Evolutionary conservation across 352 stramenopile species (phyloP), one percentile per base, ranked within the genome.

Genomic region (Pythium biforme): DNA sequence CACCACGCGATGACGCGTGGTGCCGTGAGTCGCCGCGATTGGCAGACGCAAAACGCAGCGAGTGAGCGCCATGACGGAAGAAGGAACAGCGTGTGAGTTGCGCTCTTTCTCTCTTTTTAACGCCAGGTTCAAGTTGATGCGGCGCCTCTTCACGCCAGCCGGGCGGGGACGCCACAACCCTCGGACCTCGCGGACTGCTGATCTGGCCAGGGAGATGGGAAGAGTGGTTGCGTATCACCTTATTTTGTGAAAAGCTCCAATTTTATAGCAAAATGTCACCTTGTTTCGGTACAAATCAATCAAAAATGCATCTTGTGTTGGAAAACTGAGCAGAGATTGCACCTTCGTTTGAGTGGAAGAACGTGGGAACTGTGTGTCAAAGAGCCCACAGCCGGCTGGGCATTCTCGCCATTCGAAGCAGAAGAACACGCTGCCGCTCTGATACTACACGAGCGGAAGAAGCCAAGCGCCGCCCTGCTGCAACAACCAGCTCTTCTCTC

Each of bases 111-210:
- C 39, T 50, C 23, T 59, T 49, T 49, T 41, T 33, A 39, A 46
- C 50, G 22, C 50, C 41, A 53, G 43, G 40, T 64, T 69, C 55
- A 69, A 69, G 34, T 59, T 68, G 61, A 59, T 64, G 48, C 54
- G 47, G 49, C 62, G 62, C 62, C 62, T 59, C 41, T 69, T 69
- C 62, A 69, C 25, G 29, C 27, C 37, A 52, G 41, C 23, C 31
- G 60, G 52, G 25, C 11, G 19, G 23, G n/a, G n/a, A 48, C 37
- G 11, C 53, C 55, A 61, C 27, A 53, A 52, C 45, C 37, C 51
- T 58, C 8, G 26, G 9, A 22, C 50, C 26, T 43, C 29, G 22
- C 3, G 1, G 4, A 8, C 10, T 4, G 31, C 12, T 33, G 25
- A 15, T 33, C 25, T 23, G 29, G 40, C 11, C 6, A 0, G 19